Evolutionary conservation across 305 asterid species (phyloP), one percentile per base, ranked within the genome.

Genomic region (Coffea humblotiana): DNA sequence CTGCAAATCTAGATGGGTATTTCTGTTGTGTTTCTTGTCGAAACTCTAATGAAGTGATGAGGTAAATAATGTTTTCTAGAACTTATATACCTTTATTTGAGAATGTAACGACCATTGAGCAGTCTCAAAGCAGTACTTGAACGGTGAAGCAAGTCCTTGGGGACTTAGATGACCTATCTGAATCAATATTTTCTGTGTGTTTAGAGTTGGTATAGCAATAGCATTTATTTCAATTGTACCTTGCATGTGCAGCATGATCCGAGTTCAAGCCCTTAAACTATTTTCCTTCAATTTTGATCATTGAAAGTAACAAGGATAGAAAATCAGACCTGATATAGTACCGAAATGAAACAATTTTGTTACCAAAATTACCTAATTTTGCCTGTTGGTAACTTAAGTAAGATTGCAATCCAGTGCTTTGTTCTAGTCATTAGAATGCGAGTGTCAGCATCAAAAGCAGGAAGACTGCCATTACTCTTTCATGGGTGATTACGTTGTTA

Each of bases 21-120:
- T 88, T 84, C 79, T 73, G 65, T 75, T 88, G 90, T 76, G 74
- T 80, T 72, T 86, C 84, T 37, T 88, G 90, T 74, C 85, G 90
- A 76, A 84, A 81, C 65, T 75, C 81, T 71, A 86, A 86, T 27
- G 90, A 79, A 58, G 61, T 86, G 73, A 83, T 88, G 86, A 82
- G 90, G 90, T 88, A 74, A 35, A 29, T 18, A 76, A 40, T 76
- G 72, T 80, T 69, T 35, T 37, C 43, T 79, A 51, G 35, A 65
- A 81, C 32, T 77, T 11, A 18, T 43, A 5, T 29, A 27, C 52
- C 25, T 58, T 3, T 37, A 16, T 21, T n/a, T 32, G 11, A 27
- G 27, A 52, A 60, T 27, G 43, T 35, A 15, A 25, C 27, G 45
- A 68, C 58, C 54, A 51, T 8, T 23, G 18, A 15, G 58, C 47